Conservation (phyloP, 2,329 filamentous ascomycete genomes). For the Alternaria brassicae region DNA sequence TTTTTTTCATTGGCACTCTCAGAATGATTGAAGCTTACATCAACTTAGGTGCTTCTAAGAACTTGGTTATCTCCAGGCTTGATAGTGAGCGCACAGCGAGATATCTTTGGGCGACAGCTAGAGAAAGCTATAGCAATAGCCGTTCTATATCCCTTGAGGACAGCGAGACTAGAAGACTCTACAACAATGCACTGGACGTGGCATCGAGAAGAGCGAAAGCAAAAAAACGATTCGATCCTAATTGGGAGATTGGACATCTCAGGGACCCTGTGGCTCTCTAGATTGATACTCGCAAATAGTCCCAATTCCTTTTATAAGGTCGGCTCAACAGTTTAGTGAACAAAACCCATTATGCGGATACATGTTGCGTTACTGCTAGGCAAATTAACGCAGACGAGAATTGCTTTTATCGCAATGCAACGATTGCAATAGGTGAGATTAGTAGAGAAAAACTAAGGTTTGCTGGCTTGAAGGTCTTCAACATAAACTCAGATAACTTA, state of each 20-base stretch:
- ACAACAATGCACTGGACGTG: neutral
- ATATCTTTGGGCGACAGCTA: neutral
- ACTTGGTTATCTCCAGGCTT: neutral
- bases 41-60: neutral
- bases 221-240: neutral
- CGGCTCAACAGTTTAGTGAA: neutral
- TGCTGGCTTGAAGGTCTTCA: fast-evolving
- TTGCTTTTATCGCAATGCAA: neutral
- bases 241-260: neutral
- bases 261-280: neutral
- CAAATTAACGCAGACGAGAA: neutral
- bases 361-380: neutral
- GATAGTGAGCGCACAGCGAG: neutral
- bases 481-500: neutral
- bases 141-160: neutral
- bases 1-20: neutral
- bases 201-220: neutral
- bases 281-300: neutral
- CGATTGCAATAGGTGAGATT: neutral
- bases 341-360: fast-evolving
- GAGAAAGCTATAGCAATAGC: neutral
- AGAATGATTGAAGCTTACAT: neutral
- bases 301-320: fast-evolving
- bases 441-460: neutral
- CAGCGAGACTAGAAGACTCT: neutral